Evolutionary conservation across 2,329 filamentous ascomycete species (phyloP).

Genomic region (Colletotrichum cordylinicola): DNA sequence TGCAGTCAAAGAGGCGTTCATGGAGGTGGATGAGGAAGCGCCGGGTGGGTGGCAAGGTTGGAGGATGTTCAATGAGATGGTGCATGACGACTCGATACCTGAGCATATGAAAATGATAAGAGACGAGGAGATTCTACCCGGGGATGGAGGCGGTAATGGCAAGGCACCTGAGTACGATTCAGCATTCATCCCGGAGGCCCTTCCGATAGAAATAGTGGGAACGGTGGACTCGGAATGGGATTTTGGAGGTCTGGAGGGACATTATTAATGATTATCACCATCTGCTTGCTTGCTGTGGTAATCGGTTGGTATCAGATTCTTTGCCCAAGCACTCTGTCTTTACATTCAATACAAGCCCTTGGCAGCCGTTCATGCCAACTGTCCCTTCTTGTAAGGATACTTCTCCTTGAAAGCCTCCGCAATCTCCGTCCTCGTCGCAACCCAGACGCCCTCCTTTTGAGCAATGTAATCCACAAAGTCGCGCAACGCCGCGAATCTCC

Average conservation of each 20-base stretch:
- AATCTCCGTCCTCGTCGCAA: conserved; percentile 58
- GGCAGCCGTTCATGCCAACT: conserved; percentile 26
- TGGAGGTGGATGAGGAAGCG: conserved; percentile 34
- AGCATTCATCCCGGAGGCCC: background rate
- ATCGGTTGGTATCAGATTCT: background rate
- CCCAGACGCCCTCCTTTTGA: conserved; percentile 58
- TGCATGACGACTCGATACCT: conserved; percentile 16
- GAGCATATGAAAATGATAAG: background rate
- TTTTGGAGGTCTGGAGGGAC: background rate
- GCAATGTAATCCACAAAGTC: conserved; percentile 60
- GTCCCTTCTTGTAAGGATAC: conserved; percentile 52
- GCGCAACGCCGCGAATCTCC: conserved; percentile 53
- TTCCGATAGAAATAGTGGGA: background rate
- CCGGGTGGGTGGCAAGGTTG: conserved; percentile 31
- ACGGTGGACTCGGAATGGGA: conserved; percentile 18
- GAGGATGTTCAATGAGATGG: conserved; percentile 34
- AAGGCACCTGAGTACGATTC: background rate
- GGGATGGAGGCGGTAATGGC: fast-evolving
- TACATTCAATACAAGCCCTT: background rate
- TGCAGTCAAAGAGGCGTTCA: conserved; percentile 31
- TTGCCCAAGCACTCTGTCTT: background rate
- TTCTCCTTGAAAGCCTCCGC: conserved; percentile 52
- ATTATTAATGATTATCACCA: background rate
- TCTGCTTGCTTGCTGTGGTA: background rate
- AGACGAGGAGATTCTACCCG: background rate